Evolutionary conservation across 2,329 filamentous ascomycete genomes (phyloP), one percentile per base, ranked within the genome.

Genomic region (Claviceps citrina): DNA sequence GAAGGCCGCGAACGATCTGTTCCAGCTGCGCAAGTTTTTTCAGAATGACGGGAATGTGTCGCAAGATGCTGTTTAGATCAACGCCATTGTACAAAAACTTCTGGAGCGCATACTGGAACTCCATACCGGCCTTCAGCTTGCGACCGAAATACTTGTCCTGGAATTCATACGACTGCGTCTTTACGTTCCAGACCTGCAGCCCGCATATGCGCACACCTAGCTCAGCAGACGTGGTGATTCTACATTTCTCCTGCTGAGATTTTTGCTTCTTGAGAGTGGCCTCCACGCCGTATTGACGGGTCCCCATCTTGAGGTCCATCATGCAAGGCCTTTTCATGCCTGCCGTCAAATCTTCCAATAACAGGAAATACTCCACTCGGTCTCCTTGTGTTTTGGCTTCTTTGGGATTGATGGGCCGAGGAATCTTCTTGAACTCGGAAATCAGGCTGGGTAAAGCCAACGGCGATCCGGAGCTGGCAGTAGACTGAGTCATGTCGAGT

Each of bases 281-380:
- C 49, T 96, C 87, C 10, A 96, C 77, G 7, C 91, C 91, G 56
- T 95, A 96, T 55, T 98, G 91, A 2, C 91, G 79, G 7, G 91
- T 98, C 16, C 91, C 91, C 91, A 98, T 98, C 58, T 98, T 98
- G 46, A 98, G 68, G 56, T 98, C 91, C 59, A 98, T 81, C 44
- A 98, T 93, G 61, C 91, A 96, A 5, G 91, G 91, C 38, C 83
- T 78, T 55, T 85, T 87, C 91, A 98, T 96, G 26, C 89, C 89
- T 2, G 89, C 84, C 1, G 91, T 98, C 36, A 98, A 71, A 56
- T 98, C 91, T 60, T 98, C 91, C 8, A 98, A 66, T 1, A 98
- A 69, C 12, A 98, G 66, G 56, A 98, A 98, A 55, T 89, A 93
- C 52, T 95, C 84, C 4, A 93, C 83, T 25, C 89, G 78, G 42